Base-by-base conservation (phyloP, 805 yeast species). In the Suhomyces faveliae region DNA sequence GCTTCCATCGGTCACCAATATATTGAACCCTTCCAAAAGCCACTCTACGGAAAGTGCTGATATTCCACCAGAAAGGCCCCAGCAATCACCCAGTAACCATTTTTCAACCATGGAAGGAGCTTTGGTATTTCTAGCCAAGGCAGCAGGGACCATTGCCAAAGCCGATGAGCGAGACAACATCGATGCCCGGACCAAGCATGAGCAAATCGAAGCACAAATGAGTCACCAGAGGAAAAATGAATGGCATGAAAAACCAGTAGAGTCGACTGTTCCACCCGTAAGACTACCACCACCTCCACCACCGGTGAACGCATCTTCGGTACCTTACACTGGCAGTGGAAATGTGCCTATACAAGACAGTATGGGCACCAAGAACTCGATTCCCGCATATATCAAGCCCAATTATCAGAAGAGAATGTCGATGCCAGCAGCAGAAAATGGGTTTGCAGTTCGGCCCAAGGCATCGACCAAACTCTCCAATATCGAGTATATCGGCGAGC, bases 81-180 rank as follows among this genome's bases (percentile, higher is more conserved):
- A 35, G 12, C 24, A 21, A 20, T 47, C 43, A 20, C 47, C 52
- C 11, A 46, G 37, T 12, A 62, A 54, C 43, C 73, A 70, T 42
- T 70, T 73, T 50, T 68, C 74, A 22, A 68, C 76, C 11, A 70
- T 71, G 71, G 76, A 70, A 54, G 86, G 87, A 6, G 88, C 92
- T 0, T 68, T 87, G 51, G 84, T 81, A 23, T 87, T 83, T 60
- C 62, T 87, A 19, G 92, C 94, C 5, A 83, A 83, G 53, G 88
- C 90, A 0, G 94, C 92, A 0, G 92, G 90, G 0, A 78, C 85
- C 9, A 83, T 85, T 15, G 87, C 90, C 3, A 73, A 78, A 50
- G 84, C 86, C 2, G 89, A 83, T 57, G 83, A 77, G 52, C 68
- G 87, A 52, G 88, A 84, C 57, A 68, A 79, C 35, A 79, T 80